Evolutionary conservation across 371 early-diverging fungal species (phyloP), one percentile per base, ranked within the genome.

Genomic region (Syncephalis fuscata): DNA sequence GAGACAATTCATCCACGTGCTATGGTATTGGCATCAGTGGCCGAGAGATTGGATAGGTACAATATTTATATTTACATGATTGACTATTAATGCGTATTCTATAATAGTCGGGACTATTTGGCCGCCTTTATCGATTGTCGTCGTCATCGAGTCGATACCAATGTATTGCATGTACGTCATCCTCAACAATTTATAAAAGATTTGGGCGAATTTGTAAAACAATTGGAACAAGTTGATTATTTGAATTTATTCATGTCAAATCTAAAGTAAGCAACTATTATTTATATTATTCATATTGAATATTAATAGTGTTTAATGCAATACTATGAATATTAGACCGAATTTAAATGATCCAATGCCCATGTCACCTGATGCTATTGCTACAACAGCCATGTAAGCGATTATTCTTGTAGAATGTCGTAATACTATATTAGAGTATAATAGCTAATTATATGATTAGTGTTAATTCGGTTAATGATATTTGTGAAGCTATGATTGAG

Each of bases 1-100:
- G 98, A 97, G 61, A 93, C 96, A 0, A 71, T 97, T n/a, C 71
- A 74, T 22, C 98, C 98, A 3, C 77, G 95, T 4, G 88, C 93
- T 1, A 64, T 97, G 58, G 92, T 94, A 0, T 64, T 95, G 16
- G 72, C 85, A 0, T 62, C 73, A 5, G 81, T 92, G n/a, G 71
- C 86, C 5, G 70, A 79, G 36, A 60, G 70, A 10, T 48, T 94
- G 22, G 73, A 81, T 48, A 60, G 56, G 68, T 71, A 63, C n/a
- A 32, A 11, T 32, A 32, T 32, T 32, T 32, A 32, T 11, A 40
- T 47, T 16, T 2, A 9, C n/a, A 22, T 25, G n/a, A n/a, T n/a
- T n/a, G n/a, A n/a, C n/a, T n/a, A n/a, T n/a, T n/a, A n/a, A n/a
- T 21, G 15, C 1, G 15, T 21, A 11, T 36, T 25, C n/a, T 3